Conservation (phyloP, 495 filamentous ascomycete species). For the Penicillium odoratum region DNA sequence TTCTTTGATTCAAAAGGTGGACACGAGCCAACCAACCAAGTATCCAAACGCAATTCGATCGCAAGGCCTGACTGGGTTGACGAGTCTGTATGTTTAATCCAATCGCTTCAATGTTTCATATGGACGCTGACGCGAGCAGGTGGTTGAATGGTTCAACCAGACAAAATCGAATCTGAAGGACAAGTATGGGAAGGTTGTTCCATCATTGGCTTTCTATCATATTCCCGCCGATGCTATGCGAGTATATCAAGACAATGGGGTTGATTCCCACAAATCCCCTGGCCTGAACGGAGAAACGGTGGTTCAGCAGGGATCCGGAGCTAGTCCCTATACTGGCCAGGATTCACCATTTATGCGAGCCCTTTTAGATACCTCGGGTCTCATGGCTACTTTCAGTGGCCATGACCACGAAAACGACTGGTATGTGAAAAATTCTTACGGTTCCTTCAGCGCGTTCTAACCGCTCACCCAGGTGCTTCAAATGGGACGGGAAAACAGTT, state of each 20-base stretch:
- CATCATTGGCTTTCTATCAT: constrained; percentile 71
- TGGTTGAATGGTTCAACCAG: constrained; percentile 61
- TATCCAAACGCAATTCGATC: constrained; percentile 32
- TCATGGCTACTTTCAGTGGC: constrained; percentile 65
- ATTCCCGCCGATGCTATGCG: constrained; percentile 63
- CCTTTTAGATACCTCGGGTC: constrained; percentile 51
- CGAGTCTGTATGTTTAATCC: constrained; percentile 17
- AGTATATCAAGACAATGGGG: constrained; percentile 48
- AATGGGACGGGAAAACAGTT: constrained; percentile 34
- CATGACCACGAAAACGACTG: constrained; percentile 73
- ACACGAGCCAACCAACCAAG: constrained; percentile 44
- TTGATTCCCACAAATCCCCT: constrained; percentile 47
- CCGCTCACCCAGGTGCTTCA: constrained; percentile 31
- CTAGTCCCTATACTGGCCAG: constrained; percentile 42
- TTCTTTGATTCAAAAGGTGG: constrained; percentile 76
- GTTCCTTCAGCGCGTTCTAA: not conserved
- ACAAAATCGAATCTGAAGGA: constrained; percentile 44
- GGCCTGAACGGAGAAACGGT: constrained; percentile 64
- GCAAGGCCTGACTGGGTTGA: constrained; percentile 41
- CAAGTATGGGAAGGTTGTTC: constrained; percentile 47
- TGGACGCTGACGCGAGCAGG: constrained; percentile 21
- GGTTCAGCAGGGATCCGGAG: constrained; percentile 26
- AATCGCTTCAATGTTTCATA: not conserved
- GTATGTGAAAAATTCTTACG: constrained; percentile 32
- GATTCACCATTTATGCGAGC: constrained; percentile 68